Evolutionary conservation across 2,329 filamentous ascomycete genomes (phyloP), one percentile per base, ranked within the genome.

Genomic region (Curvularia verruculosa): DNA sequence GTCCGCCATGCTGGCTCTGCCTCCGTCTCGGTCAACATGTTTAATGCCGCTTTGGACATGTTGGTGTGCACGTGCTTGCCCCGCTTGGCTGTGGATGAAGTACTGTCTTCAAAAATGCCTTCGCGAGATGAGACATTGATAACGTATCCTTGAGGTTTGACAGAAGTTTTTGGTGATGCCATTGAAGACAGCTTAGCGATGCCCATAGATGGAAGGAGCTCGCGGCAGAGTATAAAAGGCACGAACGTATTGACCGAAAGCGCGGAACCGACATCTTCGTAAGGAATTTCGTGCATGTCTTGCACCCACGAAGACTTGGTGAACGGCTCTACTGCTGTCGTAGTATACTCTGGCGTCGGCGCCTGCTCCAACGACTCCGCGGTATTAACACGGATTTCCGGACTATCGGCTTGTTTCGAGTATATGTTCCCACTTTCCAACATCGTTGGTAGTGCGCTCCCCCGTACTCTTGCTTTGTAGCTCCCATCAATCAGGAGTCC

Each of bases 91-190:
- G 23, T 28, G 2, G 58, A 57, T 2, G 44, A 40, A n/a, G 24
- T 36, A 12, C 24, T 37, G 19, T 49, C 41, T 52, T 64, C 58
- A 43, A 64, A 64, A 23, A 61, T 64, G n/a, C 59, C 56, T 56
- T 64, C 59, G 13, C 56, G 61, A 4, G 59, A 64, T 23, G 59
- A 61, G 19, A 64, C 56, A 24, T 64, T 64, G 54, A 64, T 58
- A 24, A 64, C 54, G 41, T 56, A 64, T 29, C 52, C 54, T 40
- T 46, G 37, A 8, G 60, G 52, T 46, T 58, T 55, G 15, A 28
- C 28, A 13, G 55, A 5, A 15, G 3, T 34, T 24, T 3, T 19
- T 1, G 23, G 28, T 34, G 3, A 39, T 12, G 19, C 8, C 39
- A 10, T 19, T n/a, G 45, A 15, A 19, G 13, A 37, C 3, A 15